Percentiles rank a stretch among this genome's conserved stretches.
These are phyloP conservation scores for Hypoxylon fragiforme DNA, from an alignment of 495 filamentous ascomycete genomes.

Conservation along the genomic window DNA sequence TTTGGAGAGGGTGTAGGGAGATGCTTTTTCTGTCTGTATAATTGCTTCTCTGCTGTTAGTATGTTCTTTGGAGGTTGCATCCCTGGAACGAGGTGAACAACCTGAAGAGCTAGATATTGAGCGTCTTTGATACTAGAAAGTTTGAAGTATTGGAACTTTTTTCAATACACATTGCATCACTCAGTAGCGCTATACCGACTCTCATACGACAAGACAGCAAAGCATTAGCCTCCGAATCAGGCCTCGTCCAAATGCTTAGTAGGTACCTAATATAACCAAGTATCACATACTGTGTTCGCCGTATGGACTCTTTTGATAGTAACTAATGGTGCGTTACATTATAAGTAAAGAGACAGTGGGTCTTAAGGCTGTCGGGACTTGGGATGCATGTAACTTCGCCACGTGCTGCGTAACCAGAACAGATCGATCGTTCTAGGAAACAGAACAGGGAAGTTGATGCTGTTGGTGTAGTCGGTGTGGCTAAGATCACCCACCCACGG, in stretches of 20 bases:
- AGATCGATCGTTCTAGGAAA: conserved; percentile 13
- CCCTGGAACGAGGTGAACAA: too few relatives aligned
- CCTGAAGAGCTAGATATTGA: too few relatives aligned
- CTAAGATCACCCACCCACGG: conserved; percentile 21
- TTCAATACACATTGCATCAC: too few relatives aligned
- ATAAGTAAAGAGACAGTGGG: conserved; percentile 12
- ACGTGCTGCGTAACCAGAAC: conserved; percentile 27
- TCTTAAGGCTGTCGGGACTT: conserved; percentile 23
- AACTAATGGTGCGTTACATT: conserved; percentile 34
- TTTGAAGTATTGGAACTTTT: too few relatives aligned
- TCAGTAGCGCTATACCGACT: background rate
- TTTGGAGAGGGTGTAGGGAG: too few relatives aligned
- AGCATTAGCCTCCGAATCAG: background rate
- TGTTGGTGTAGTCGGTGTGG: background rate
- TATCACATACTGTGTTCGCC: conserved; percentile 1
- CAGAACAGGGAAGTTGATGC: background rate
- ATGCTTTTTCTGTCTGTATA: too few relatives aligned
- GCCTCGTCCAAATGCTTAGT: background rate
- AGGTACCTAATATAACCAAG: conserved; percentile 10
- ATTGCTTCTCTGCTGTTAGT: too few relatives aligned
- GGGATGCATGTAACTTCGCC: conserved; percentile 28
- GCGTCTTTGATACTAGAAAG: too few relatives aligned
- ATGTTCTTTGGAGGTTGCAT: too few relatives aligned
- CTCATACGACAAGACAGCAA: background rate
- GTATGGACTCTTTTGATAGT: conserved; percentile 15